phyloP scores from a whole-genome alignment of 2,329 filamentous ascomycete species.

The Graphilbum fragrans region DNA sequence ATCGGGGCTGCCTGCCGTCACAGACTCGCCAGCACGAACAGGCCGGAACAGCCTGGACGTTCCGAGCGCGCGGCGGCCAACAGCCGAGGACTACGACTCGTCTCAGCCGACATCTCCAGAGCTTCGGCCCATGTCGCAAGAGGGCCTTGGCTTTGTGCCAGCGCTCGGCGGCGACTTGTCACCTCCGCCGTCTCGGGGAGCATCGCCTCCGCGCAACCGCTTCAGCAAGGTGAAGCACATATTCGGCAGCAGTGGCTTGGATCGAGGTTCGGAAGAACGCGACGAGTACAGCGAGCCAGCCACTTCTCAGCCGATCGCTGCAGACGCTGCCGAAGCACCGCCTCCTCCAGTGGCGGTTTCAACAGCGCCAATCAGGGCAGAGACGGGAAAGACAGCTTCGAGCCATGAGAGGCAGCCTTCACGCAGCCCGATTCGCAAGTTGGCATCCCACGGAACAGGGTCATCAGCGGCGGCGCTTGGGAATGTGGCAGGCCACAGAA shows the following conservation, averaged over 20 bases:
- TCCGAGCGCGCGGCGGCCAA: conserved; percentile 21
- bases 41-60: conserved; percentile 37
- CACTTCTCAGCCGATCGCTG: background rate
- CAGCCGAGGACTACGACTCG: conserved; percentile 31
- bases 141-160: conserved; percentile 37
- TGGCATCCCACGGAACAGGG: background rate
- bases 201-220: conserved; percentile 51
- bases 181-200: conserved; percentile 46
- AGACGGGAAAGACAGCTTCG: background rate
- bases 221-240: conserved; percentile 42
- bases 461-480: background rate
- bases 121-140: conserved; percentile 27
- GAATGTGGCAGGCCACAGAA: conserved; percentile 24
- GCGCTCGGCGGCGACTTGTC: conserved; percentile 52
- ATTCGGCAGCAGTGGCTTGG: conserved; percentile 40
- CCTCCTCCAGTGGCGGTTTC: conserved; percentile 4
- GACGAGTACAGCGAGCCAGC: conserved; percentile 15
- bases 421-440: background rate
- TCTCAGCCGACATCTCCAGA: conserved; percentile 41
- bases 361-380: background rate
- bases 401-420: background rate
- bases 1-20: background rate
- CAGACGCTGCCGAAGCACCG: conserved; percentile 15
- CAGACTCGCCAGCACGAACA: conserved; percentile 8
- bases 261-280: conserved; percentile 15